Conservation (phyloP, 768 basidiomycete genomes). For the Boletus speciosus region DNA sequence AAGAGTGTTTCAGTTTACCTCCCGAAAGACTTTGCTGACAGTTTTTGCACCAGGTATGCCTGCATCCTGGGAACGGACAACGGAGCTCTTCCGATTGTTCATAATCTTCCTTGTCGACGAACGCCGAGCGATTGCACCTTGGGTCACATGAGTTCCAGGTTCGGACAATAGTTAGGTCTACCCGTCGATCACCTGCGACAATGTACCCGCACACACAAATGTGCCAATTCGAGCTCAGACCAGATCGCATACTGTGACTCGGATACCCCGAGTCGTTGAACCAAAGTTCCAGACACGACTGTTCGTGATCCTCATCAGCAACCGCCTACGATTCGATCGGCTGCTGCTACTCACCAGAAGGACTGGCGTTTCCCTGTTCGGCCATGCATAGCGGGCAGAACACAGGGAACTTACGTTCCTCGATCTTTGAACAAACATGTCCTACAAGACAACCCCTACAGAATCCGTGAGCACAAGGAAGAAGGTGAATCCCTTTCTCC, state of each 20-base stretch:
- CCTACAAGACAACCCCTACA: constrained; percentile 50
- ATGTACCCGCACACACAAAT: constrained; percentile 39
- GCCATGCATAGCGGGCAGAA: constrained; percentile 55
- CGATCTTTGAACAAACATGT: constrained; percentile 45
- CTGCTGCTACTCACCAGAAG: constrained; percentile 30
- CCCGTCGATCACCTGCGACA: constrained; percentile 45
- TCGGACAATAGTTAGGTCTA: background rate
- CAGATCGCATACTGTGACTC: constrained; percentile 39
- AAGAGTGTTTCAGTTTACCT: constrained; percentile 44
- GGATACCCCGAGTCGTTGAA: constrained; percentile 41
- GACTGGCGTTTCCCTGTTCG: constrained; percentile 26
- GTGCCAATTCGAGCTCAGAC: constrained; percentile 44
- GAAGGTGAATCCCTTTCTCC: constrained; percentile 38
- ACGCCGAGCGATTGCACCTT: constrained; percentile 50
- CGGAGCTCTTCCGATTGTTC: constrained; percentile 37
- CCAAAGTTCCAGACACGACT: constrained; percentile 39
- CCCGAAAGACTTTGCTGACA: constrained; percentile 42
- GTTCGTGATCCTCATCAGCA: background rate
- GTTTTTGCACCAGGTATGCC: constrained; percentile 55
- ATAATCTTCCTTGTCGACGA: constrained; percentile 50
- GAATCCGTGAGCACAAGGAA: constrained; percentile 47
- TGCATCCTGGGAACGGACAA: constrained; percentile 50
- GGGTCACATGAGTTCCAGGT: background rate
- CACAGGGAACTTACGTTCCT: constrained; percentile 53
- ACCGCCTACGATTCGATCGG: background rate